Evolutionary conservation across 2,329 filamentous ascomycete genomes (phyloP).

Genomic region (Paracoccidioides lutzii): DNA sequence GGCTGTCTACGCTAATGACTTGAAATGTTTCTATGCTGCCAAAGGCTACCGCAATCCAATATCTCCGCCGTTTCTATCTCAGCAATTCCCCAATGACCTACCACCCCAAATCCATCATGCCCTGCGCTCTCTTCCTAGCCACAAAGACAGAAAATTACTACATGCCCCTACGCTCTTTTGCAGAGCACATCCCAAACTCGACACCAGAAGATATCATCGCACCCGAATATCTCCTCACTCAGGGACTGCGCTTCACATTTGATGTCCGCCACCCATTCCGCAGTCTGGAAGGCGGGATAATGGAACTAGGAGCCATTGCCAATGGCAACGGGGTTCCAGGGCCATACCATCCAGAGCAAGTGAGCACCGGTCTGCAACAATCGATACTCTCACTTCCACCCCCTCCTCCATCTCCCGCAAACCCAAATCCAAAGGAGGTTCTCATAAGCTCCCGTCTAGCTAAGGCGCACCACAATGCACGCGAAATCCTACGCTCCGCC

Average conservation of each 20-base stretch:
- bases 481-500: constrained; percentile 62
- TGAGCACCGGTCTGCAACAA: constrained; percentile 20
- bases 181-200: constrained; percentile 54
- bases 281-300: constrained; percentile 69
- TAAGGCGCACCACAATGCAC: constrained; percentile 58
- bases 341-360: constrained; percentile 19
- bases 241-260: constrained; percentile 84
- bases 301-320: constrained; percentile 62
- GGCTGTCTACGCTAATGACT: neutral
- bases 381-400: constrained; percentile 21
- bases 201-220: constrained; percentile 73
- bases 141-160: constrained; percentile 85
- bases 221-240: constrained; percentile 83
- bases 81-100: constrained; percentile 96
- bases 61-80: constrained; percentile 87
- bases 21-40: neutral
- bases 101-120: constrained; percentile 75
- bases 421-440: constrained; percentile 11
- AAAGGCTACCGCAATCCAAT: constrained; percentile 70
- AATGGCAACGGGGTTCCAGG: constrained; percentile 41
- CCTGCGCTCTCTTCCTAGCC: constrained; percentile 82
- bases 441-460: constrained; percentile 36
- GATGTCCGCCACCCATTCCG: constrained; percentile 86
- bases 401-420: constrained; percentile 15
- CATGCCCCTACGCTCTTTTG: constrained; percentile 53